These are phyloP conservation scores for Agaricus bisporus DNA, from an alignment of 768 basidiomycete species.

Conservation along the genomic window DNA sequence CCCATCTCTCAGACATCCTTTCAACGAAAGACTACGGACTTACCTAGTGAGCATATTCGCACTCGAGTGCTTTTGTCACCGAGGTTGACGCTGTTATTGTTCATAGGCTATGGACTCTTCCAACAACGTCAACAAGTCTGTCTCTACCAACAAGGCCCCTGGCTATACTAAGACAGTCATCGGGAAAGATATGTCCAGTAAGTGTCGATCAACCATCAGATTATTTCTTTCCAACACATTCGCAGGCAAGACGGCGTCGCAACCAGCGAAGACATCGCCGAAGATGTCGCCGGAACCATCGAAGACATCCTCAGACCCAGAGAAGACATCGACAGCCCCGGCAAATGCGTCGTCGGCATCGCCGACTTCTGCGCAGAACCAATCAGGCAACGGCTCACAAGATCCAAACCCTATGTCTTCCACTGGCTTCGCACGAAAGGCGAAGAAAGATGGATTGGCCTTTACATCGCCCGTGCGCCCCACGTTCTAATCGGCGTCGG, in stretches of 20 bases:
- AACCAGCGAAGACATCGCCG: neutral
- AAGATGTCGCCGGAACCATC: neutral
- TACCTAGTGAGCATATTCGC: neutral
- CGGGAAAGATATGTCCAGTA: slow-evolving; percentile 9
- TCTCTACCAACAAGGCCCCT: slow-evolving; percentile 1
- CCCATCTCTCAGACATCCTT: no score
- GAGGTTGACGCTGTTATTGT: neutral
- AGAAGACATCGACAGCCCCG: neutral
- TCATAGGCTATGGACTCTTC: neutral
- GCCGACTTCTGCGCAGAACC: neutral
- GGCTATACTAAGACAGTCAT: slow-evolving; percentile 7
- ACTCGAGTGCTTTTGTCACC: neutral
- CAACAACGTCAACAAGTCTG: neutral
- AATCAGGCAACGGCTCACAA: neutral
- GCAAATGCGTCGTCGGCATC: neutral
- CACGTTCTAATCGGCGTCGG: slow-evolving; percentile 12
- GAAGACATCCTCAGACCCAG: neutral
- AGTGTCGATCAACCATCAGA: neutral
- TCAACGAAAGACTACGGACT: neutral
- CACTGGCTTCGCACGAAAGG: slow-evolving; percentile 15
- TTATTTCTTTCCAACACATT: neutral
- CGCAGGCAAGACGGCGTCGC: neutral
- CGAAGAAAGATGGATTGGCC: slow-evolving; percentile 17
- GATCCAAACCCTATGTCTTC: slow-evolving; percentile 9
- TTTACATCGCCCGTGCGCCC: slow-evolving; percentile 17